Evolutionary conservation across 148 eudicot genomes (phyloP).

Genomic region (Chenopodium formosanum): DNA sequence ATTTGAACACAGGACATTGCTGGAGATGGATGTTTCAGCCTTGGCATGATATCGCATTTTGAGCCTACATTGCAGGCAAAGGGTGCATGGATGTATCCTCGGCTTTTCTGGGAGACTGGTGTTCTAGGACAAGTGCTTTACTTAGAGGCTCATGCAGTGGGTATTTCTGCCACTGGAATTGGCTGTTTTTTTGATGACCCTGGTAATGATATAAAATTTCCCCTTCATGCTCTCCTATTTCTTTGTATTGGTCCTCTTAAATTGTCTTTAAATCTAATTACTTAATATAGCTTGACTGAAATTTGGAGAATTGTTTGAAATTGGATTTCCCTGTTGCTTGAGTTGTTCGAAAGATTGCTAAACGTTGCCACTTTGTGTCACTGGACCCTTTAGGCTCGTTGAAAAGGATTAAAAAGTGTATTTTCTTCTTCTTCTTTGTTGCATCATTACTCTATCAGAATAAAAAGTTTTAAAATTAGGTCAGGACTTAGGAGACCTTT

Average conservation of each 20-base stretch:
- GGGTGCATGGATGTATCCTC: constrained; percentile 95
- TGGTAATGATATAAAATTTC: constrained; percentile 37
- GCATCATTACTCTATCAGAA: no score
- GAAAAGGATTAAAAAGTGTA: neutral
- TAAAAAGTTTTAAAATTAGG: no score
- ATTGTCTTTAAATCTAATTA: neutral
- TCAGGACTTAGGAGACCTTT: no score
- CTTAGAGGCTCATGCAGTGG: constrained; percentile 90
- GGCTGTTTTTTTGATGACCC: constrained; percentile 98
- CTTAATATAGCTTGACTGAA: neutral
- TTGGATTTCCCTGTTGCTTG: neutral
- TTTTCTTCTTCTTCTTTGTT: neutral
- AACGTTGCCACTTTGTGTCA: neutral
- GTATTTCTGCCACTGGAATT: constrained; percentile 92
- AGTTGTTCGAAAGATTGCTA: neutral
- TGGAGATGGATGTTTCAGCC: constrained; percentile 93
- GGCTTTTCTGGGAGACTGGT: constrained; percentile 96
- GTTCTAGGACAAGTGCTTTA: constrained; percentile 91
- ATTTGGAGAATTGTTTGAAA: neutral
- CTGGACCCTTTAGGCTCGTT: neutral
- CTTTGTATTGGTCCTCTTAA: neutral
- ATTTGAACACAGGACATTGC: constrained; percentile 74
- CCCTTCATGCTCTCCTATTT: neutral
- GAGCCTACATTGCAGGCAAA: constrained; percentile 61
- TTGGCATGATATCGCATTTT: constrained; percentile 91